A percentile compares a stretch with the other conserved stretches of the same genome.
phyloP scores from a whole-genome alignment of 345 rosid species.

The Anastatica hierochuntica region DNA sequence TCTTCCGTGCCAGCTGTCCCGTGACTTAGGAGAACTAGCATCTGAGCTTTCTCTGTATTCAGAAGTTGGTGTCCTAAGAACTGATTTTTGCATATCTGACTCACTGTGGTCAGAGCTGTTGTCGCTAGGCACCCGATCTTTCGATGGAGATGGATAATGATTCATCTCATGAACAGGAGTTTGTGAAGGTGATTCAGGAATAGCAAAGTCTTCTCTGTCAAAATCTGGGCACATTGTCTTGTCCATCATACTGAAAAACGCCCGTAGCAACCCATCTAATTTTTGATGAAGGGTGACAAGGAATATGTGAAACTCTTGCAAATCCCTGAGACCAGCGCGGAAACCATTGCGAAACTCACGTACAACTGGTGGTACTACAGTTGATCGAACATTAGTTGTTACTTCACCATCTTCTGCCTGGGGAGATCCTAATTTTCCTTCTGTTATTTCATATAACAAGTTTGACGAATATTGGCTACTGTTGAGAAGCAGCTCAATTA shows the following conservation, averaged over 20 bases:
- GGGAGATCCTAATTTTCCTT: constrained; percentile 62
- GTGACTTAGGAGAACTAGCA: constrained; percentile 52
- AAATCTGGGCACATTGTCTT: constrained; percentile 49
- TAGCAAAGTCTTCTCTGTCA: constrained; percentile 61
- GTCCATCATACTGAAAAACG: constrained; percentile 57
- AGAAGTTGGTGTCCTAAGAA: constrained; percentile 44
- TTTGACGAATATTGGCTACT: constrained; percentile 54
- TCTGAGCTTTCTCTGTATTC: constrained; percentile 63
- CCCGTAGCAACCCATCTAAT: constrained; percentile 61
- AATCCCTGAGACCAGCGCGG: constrained; percentile 81
- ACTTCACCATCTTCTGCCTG: constrained; percentile 35
- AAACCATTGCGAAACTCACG: constrained; percentile 77
- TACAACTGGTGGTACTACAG: constrained; percentile 37
- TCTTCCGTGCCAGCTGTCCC: constrained; percentile 77
- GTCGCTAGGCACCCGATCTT: constrained; percentile 43
- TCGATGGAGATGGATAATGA: constrained; percentile 44
- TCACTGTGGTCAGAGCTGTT: constrained; percentile 51
- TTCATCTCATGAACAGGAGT: constrained; percentile 28
- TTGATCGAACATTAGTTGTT: constrained; percentile 16
- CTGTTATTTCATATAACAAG: constrained; percentile 72
- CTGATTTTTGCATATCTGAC: constrained; percentile 50
- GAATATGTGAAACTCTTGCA: constrained; percentile 89
- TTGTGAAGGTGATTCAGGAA: constrained; percentile 56
- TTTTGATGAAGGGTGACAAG: constrained; percentile 90
- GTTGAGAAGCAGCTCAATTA: constrained; percentile 88